These are phyloP conservation scores for Hanseniaspora hatyaiensis DNA, from an alignment of 805 yeast species.

Conservation along the genomic window DNA sequence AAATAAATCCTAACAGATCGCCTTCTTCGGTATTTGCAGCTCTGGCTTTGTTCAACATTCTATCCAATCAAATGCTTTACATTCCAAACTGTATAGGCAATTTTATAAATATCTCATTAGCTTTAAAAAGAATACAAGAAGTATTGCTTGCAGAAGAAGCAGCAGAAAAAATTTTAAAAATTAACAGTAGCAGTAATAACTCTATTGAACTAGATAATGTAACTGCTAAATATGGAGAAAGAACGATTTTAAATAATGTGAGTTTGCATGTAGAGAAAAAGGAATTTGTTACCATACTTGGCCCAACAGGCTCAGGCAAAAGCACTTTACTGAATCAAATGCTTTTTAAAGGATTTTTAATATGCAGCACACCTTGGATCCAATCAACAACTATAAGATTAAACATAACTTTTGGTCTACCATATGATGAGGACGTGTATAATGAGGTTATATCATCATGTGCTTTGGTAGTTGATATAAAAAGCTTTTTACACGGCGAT, in stretches of 20 bases:
- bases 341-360: conserved; percentile 44
- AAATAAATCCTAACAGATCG: conserved; percentile 33
- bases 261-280: conserved; percentile 45
- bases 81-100: conserved; percentile 60
- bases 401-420: conserved; percentile 60
- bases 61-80: conserved; percentile 51
- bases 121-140: conserved; percentile 45
- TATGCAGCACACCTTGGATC: conserved; percentile 71
- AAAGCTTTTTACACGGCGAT: conserved; percentile 61
- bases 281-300: conserved; percentile 59
- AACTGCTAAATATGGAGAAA: conserved; percentile 44
- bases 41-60: conserved; percentile 50
- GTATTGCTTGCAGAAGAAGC: conserved; percentile 38
- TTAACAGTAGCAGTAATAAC: conserved; percentile 18
- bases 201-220: conserved; percentile 46
- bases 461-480: conserved; percentile 53
- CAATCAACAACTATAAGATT: conserved; percentile 69
- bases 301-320: conserved; percentile 65
- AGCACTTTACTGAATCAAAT: conserved; percentile 48
- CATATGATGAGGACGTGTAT: conserved; percentile 42
- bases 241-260: conserved; percentile 30
- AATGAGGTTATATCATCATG: conserved; percentile 48
- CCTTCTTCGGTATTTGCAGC: conserved; percentile 63
- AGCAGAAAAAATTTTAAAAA: conserved; percentile 17
- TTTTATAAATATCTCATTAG: conserved; percentile 54